Evolutionary conservation across 495 filamentous ascomycete species (phyloP), one percentile per base, ranked within the genome.

Genomic region (Letharia lupina): DNA sequence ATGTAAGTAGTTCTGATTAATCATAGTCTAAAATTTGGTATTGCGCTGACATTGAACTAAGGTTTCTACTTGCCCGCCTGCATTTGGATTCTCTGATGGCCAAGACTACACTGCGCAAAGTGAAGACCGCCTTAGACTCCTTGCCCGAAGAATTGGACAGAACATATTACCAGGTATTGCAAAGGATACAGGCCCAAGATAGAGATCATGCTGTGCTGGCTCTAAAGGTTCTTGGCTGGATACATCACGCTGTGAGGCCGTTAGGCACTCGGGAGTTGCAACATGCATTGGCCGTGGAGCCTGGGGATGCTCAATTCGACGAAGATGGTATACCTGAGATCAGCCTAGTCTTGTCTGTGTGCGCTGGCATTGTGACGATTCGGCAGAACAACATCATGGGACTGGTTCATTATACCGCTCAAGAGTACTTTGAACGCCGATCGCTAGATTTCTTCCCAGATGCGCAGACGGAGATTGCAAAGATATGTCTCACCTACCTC

Each of bases 401-500:
- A 33, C 58, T 72, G 8, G 71, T 72, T 13, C 71, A 73, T 37
- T 70, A 72, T 61, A 73, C 65, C 16, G 52, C 71, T 16, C 50
- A 69, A 54, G 57, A 71, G 45, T 71, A 69, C 50, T 65, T 73
- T 40, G 60, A 68, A 44, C 44, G 57, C 12, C 41, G 37, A 15
- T 35, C 18, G 40, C 2, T 50, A 16, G 44, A 62, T 16, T 15
- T 42, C 0, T 63, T 73, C 60, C 61, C 70, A 8, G 64, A 73
- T 50, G 74, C 69, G 11, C 71, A 71, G 8, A 66, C 58, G 16
- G 71, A 72, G 9, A 72, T 77, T 60, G 73, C 73, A 8, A 62
- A 54, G 2, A 71, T 64, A 18, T 74, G 73, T 50, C 70, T 76
- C 11, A 70, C 69, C 8, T 77, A 74, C 59, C 68, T 77, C 42